Evolutionary conservation across 177 flowering plant genomes (phyloP), one percentile per base, ranked within the genome.

Genomic region (Vitis hybrid): DNA sequence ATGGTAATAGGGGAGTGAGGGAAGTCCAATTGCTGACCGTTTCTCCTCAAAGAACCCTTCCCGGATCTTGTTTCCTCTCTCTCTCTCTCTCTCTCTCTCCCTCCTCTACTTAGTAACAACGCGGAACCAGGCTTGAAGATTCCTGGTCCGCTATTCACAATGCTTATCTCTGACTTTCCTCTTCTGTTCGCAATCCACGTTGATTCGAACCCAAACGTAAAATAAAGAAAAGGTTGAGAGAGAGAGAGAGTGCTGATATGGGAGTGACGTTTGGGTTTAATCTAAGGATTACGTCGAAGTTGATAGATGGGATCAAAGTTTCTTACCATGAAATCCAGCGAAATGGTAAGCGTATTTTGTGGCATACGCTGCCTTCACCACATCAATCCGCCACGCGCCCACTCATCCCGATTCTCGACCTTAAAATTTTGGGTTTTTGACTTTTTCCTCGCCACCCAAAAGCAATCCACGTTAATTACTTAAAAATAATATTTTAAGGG

Each of bases 11-110:
- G 17, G 15, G 5, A 50, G 60, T 14, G 3, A 10, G 1, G 54
- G 19, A 61, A 73, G 76, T 78, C 77, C 71, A 77, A 66, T 53
- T 63, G 80, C 76, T 77, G 82, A 82, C 85, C 78, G 38, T 0
- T 76, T 80, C 78, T 49, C 8, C 49, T 2, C 52, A 10, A 38
- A 38, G 47, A 38, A 38, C 47, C 47, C 47, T 38, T 33, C 49
- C 54, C 52, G 17, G n/a, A 5, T 28, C 31, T 28, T 28, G 31
- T 28, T 28, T 3, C 19, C 15, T 17, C 12, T 47, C 18, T 49
- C 13, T 18, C 14, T 44, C 24, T 47, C 20, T 61, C 64, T 31
- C 47, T 58, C 51, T 49, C 19, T 47, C 51, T 28, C 49, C 33
- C 3, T 15, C 22, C 31, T 28, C 31, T 28, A 4, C 31, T 28